Base-by-base conservation (phyloP, 495 filamentous ascomycete species). In the Cercophora samala region DNA sequence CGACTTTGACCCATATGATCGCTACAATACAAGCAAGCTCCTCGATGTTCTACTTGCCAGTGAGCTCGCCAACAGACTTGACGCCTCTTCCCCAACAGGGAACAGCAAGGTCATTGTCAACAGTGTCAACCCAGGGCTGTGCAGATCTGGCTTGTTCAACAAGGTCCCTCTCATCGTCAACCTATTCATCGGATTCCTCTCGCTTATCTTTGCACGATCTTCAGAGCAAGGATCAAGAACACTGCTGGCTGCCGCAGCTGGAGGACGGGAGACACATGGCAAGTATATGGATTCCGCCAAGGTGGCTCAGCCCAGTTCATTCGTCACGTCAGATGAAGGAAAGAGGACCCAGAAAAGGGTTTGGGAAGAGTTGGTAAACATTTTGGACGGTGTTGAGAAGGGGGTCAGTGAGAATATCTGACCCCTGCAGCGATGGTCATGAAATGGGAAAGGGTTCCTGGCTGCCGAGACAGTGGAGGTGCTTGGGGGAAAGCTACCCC, bases 21-120 rank as follows among this genome's bases (percentile, higher is more conserved):
- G 72, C 71, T 81, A 89, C 65, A 71, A 69, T n/a, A 51, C 80
- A 2, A 81, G 81, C 11, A 89, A 89, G 70, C 74, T 89, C 0
- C 68, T 89, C 5, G 78, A 80, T 58, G 69, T 87, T 1, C 68
- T 88, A 13, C 66, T 79, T 1, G 73, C 83, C 11, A 79, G 81
- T 19, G 79, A 83, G 62, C 72, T 89, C 0, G 82, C 82, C 3
- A 66, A 65, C 5, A 72, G 70, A 5, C 59, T 74, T 9, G 62
- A 66, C 19, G 37, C 37, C 37, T 46, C 37, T 11, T 46, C 37
- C 13, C 37, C 37, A 17, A 2, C 37, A 2, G 59, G 64, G 46
- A 37, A 26, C 18, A 51, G 62, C 17, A 70, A 71, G 19, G 69
- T 90, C 19, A 78, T 86, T 23, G 72, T 89, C 62, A 87, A 86